These are phyloP conservation scores for Lippia alba DNA, from an alignment of 305 asterid genomes.

Conservation along the genomic window DNA sequence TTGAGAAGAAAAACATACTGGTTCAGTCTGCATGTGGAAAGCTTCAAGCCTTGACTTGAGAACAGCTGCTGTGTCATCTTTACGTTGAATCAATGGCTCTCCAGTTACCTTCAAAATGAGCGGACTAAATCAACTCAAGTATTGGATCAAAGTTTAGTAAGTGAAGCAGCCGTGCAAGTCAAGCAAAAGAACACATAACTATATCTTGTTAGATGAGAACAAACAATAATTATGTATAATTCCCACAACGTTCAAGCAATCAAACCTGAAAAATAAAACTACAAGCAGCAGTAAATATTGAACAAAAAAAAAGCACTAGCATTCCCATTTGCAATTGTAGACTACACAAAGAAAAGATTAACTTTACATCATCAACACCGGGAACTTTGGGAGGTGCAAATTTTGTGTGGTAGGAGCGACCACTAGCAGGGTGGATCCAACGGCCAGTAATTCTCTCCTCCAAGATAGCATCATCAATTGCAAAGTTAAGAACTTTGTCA, in stretches of 20 bases:
- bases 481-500: conserved; percentile 84
- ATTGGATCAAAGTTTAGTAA: conserved; percentile 10
- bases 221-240: background rate
- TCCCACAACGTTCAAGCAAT: conserved; percentile 14
- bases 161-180: conserved; percentile 11
- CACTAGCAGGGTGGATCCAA: conserved; percentile 88
- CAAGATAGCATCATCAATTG: conserved; percentile 76
- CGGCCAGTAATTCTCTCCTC: conserved; percentile 91
- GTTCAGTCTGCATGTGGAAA: conserved; percentile 88
- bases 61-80: conserved; percentile 86
- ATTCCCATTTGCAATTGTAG: conserved; percentile 17
- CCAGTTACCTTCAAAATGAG: conserved; percentile 73
- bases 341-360: conserved; percentile 16
- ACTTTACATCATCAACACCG: conserved; percentile 71
- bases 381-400: conserved; percentile 78
- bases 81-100: conserved; percentile 83
- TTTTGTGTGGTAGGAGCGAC: conserved; percentile 75
- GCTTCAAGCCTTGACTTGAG: conserved; percentile 89
- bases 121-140: conserved; percentile 33
- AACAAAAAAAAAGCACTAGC: background rate
- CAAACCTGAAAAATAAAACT: background rate
- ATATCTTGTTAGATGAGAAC: conserved; percentile 6
- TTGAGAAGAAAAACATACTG: conserved; percentile 50
- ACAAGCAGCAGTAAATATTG: conserved; percentile 7
- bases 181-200: conserved; percentile 19